Percentiles rank a stretch among this genome's conserved stretches.
Conservation (phyloP, 1,139 yeast species). For the Yamadazyma blattariae region DNA sequence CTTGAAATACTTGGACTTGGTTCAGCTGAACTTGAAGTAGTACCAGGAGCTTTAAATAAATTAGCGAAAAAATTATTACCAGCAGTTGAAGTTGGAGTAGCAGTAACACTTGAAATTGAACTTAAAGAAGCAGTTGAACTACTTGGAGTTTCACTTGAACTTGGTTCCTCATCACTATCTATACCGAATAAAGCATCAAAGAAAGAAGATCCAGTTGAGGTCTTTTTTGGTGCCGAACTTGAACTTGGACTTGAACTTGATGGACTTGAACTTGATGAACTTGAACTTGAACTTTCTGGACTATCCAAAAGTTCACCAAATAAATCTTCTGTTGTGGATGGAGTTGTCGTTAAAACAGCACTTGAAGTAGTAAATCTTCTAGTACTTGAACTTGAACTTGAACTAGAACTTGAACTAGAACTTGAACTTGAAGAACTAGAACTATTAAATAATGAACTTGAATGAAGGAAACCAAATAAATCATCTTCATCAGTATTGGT, state of each 20-base stretch:
- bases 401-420: constrained; percentile 12
- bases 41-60: background rate
- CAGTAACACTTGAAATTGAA: constrained; percentile 1
- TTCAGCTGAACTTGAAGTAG: constrained; percentile 1
- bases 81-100: constrained; percentile 1
- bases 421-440: constrained; percentile 8
- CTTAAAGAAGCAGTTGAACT: background rate
- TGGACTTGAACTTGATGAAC: constrained; percentile 2
- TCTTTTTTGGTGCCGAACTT: no score
- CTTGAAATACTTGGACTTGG: constrained; percentile 6
- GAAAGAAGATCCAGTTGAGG: constrained; percentile 4
- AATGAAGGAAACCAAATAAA: background rate
- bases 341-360: constrained; percentile 4
- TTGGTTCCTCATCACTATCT: constrained; percentile 1
- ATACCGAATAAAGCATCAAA: constrained; percentile 3
- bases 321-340: constrained; percentile 3
- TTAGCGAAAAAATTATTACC: constrained; percentile 2
- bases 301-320: constrained; percentile 1
- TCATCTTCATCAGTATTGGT: constrained; percentile 2
- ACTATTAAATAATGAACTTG: constrained; percentile 2
- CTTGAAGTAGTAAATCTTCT: constrained; percentile 4
- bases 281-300: constrained; percentile 2
- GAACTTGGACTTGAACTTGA: constrained; percentile 1
- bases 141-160: background rate
- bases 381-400: constrained; percentile 13